phyloP scores from a whole-genome alignment of 139 green algal species.

The Micractinium conductrix region DNA sequence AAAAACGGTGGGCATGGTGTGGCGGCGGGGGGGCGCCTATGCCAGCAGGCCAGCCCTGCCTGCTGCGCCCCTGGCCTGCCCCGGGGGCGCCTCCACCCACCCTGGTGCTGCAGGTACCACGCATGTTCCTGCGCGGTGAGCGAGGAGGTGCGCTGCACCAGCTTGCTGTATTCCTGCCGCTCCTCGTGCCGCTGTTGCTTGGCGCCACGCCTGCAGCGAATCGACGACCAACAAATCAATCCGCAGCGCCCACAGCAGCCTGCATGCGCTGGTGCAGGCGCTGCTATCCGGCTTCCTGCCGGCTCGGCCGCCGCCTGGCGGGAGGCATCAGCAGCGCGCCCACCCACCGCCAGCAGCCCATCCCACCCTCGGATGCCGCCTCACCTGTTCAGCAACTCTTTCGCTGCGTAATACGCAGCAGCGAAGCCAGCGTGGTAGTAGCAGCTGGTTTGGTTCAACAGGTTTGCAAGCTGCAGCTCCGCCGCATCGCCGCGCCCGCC shows the following conservation, averaged over 20 bases:
- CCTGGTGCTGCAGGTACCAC: conserved; percentile 41
- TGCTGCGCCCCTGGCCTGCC: neutral
- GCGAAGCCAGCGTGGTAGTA: conserved; percentile 29
- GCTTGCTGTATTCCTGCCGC: conserved; percentile 27
- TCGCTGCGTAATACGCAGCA: conserved; percentile 1
- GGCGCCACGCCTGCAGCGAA: neutral
- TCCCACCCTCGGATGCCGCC: too few species aligned
- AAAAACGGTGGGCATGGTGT: neutral
- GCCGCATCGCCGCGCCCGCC: neutral
- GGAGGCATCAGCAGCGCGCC: too few species aligned
- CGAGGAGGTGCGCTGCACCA: conserved; percentile 14
- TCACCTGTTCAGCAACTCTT: conserved; percentile 2
- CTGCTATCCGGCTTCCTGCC: too few species aligned
- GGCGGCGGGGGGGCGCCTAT: neutral
- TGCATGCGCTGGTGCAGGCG: too few species aligned
- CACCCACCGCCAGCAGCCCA: too few species aligned
- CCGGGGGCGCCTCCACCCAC: neutral
- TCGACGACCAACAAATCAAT: too few species aligned
- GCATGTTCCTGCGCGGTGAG: conserved; percentile 30
- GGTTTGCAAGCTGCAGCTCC: neutral
- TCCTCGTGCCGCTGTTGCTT: neutral
- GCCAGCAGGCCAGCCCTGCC: neutral
- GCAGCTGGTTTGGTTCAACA: conserved; percentile 29
- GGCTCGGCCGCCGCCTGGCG: too few species aligned
- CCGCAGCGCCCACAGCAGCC: too few species aligned